phyloP scores from a whole-genome alignment of 768 basidiomycete species.

The Russula griseocarnosa region DNA sequence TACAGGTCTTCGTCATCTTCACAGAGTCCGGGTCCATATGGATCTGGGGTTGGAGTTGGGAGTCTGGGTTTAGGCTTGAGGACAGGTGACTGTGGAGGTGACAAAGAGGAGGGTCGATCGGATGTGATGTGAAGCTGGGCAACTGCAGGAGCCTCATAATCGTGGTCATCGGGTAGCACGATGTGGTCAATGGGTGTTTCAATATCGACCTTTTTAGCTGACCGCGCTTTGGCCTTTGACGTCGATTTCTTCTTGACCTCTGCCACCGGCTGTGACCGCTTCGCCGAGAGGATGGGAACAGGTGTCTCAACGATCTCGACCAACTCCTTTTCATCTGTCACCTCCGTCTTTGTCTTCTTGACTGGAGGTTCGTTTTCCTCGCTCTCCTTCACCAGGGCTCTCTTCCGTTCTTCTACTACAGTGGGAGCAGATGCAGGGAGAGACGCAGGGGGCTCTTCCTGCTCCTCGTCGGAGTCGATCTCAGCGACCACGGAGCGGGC shows the following conservation, averaged over 20 bases:
- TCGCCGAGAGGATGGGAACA: conserved; percentile 18
- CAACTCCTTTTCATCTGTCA: conserved; percentile 20
- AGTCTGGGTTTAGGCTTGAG: conserved; percentile 38
- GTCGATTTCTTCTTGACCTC: conserved; percentile 40
- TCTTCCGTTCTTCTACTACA: conserved; percentile 33
- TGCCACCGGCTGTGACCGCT: conserved; percentile 17
- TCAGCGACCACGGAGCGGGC: conserved; percentile 39
- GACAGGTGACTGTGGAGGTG: conserved; percentile 48
- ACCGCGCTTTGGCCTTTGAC: conserved; percentile 41
- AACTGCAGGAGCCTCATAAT: conserved; percentile 49
- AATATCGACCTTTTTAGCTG: conserved; percentile 28
- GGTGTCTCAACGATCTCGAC: conserved; percentile 25
- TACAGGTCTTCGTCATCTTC: conserved; percentile 89
- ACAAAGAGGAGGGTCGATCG: conserved; percentile 44
- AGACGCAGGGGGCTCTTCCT: conserved; percentile 32
- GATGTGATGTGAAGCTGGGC: conserved; percentile 48
- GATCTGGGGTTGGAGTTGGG: conserved; percentile 50
- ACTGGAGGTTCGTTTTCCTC: conserved; percentile 41
- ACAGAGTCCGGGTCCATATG: conserved; percentile 54
- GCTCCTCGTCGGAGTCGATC: conserved; percentile 62
- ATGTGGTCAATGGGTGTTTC: conserved; percentile 43
- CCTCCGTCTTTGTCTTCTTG: conserved; percentile 39
- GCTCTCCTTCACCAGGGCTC: conserved; percentile 33
- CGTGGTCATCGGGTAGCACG: conserved; percentile 47
- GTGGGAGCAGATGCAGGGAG: conserved; percentile 20